Base-by-base conservation (phyloP, 78 protist species). In the Neovahlkampfia damariscottae region DNA sequence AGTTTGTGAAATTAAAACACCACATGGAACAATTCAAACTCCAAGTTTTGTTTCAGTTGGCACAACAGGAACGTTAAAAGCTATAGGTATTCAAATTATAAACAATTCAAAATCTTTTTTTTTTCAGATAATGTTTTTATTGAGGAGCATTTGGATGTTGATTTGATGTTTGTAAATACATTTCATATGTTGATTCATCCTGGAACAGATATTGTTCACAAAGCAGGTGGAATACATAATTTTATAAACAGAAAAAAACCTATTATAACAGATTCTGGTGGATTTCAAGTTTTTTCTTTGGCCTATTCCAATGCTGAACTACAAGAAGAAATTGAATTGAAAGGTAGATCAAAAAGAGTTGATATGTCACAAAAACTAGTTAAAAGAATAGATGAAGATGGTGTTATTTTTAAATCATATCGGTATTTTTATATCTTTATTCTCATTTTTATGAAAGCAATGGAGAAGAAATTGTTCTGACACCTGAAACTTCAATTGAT, bases 141-240 rank as follows among this genome's bases (percentile, higher is more conserved):
- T n/a, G 62, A 50, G 19, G 19, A 50, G 19, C 34, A 50, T 19
- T 19, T 40, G n/a, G 81, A 77, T 34, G 40, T 83, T 40, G 84
- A 82, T 28, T 74, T 88, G 38, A 86, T 88, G 89, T 88, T 88
- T 78, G 82, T 78, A 6, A 88, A 88, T 78, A 88, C 90, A 2
- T 88, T 85, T 30, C 92, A 88, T 78, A 76, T 88, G 81, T 38
- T 88, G 30, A 85, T 88, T 8, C 85, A 88, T 78, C 88, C 92
- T 66, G 81, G 82, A 38, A 27, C 58, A 2, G 40, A 84, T 30
- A 9, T 38, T 19, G 80, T 86, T 4, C 83, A 78, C 29, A 35
- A 75, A 0, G 75, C 32, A 27, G 92, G 92, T 34, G 92, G 92
- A 29, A 58, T 88, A 58, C 92, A 88, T 38, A 82, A 77, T n/a